These are phyloP conservation scores for Microsporum canis DNA, from an alignment of 2,329 filamentous ascomycete species.

Conservation along the genomic window DNA sequence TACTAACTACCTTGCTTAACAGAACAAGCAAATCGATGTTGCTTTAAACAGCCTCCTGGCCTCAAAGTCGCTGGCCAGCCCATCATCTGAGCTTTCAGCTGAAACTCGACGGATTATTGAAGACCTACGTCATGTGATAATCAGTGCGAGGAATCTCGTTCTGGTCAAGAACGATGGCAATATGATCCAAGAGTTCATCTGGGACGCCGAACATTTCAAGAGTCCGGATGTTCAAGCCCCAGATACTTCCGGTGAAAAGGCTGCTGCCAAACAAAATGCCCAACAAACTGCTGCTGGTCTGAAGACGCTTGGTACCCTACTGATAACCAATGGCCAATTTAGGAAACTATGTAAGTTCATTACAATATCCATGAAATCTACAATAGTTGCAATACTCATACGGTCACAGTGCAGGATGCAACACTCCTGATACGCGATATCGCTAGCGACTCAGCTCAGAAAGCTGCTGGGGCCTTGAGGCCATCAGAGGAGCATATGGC, in stretches of 20 bases:
- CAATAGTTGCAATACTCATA: conserved; percentile 14
- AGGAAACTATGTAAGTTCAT: conserved; percentile 63
- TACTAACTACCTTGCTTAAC: conserved; percentile 5
- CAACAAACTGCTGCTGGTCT: conserved; percentile 74
- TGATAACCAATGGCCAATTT: conserved; percentile 95
- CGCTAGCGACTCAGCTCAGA: conserved; percentile 75
- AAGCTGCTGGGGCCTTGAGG: conserved; percentile 61
- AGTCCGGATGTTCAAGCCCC: conserved; percentile 49
- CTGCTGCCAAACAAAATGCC: conserved; percentile 68
- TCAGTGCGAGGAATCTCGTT: conserved; percentile 71
- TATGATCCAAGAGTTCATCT: conserved; percentile 91
- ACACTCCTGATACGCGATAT: conserved; percentile 76
- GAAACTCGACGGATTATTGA: conserved; percentile 71
- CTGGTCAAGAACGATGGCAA: conserved; percentile 94
- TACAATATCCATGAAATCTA: conserved; percentile 16
- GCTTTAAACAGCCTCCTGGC: conserved; percentile 78
- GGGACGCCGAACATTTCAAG: conserved; percentile 71
- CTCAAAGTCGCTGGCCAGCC: conserved; percentile 57
- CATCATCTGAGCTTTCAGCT: conserved; percentile 63
- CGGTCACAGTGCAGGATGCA: conserved; percentile 58
- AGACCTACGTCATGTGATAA: conserved; percentile 68
- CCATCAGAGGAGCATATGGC: conserved; percentile 65
- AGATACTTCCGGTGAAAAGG: conserved; percentile 59
- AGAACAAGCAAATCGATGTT: conserved; percentile 94
- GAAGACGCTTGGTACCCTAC: conserved; percentile 72